Percentiles rank a stretch among this genome's conserved stretches.
Conservation (phyloP, 805 yeast species). For the Lipomyces lipofer region DNA sequence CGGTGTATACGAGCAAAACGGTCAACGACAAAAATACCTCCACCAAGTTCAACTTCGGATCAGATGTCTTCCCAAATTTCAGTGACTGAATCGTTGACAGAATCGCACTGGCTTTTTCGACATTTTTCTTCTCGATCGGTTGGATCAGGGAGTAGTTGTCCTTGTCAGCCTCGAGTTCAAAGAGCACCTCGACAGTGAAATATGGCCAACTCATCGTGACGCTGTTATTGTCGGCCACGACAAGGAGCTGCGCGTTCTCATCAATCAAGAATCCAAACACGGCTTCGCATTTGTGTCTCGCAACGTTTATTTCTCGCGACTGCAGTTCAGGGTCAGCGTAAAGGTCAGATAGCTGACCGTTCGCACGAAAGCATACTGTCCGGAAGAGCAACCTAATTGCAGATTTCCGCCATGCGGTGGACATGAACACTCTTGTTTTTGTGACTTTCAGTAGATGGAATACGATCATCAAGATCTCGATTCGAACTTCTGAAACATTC, state of each 20-base stretch:
- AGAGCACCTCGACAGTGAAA: conserved; percentile 4
- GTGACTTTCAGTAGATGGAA: neutral
- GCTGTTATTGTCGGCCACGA: neutral
- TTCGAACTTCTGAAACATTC: neutral
- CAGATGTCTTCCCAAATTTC: neutral
- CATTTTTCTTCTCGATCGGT: neutral
- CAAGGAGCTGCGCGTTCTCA: neutral
- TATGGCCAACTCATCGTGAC: conserved; percentile 5
- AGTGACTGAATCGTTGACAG: neutral
- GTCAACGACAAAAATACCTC: conserved; percentile 11
- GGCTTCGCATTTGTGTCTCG: neutral
- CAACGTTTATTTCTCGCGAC: neutral
- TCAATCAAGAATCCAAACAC: neutral
- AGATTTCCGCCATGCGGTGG: conserved; percentile 6
- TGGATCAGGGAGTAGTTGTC: neutral
- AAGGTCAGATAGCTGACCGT: neutral
- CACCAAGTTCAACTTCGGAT: neutral
- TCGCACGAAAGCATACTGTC: neutral
- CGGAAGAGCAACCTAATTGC: neutral
- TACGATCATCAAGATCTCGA: neutral
- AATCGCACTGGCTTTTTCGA: conserved; percentile 1
- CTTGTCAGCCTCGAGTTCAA: neutral
- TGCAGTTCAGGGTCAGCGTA: neutral
- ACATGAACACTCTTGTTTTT: neutral
- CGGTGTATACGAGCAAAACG: conserved; percentile 1